phyloP scores from a whole-genome alignment of 139 green algal species.

The Mychonastes homosphaera region DNA sequence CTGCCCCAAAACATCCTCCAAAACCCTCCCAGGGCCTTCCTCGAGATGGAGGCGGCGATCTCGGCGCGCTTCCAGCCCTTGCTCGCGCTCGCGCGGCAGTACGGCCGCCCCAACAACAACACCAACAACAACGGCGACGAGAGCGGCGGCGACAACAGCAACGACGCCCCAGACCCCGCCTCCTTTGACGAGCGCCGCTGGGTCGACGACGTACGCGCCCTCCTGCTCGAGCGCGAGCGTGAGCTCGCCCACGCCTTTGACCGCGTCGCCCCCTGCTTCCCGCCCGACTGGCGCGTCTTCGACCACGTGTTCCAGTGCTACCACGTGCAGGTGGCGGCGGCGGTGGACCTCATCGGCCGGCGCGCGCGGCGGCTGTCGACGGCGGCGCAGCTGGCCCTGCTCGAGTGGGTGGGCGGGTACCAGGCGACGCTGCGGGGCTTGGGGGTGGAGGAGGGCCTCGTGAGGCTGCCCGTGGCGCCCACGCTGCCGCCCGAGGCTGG shows the following conservation, averaged over 20 bases:
- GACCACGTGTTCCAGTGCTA: slow-evolving; percentile 49
- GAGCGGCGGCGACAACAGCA: no score
- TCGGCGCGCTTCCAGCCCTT: slow-evolving; percentile 14
- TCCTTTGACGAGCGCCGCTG: slow-evolving; percentile 27
- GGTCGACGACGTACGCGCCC: slow-evolving; percentile 20
- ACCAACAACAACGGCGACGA: no score
- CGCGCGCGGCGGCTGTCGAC: slow-evolving; percentile 55
- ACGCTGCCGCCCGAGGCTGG: slow-evolving; percentile 13
- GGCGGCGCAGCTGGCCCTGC: slow-evolving; percentile 46
- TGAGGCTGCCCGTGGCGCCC: slow-evolving; percentile 6
- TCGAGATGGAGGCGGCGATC: slow-evolving; percentile 16
- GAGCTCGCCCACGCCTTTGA: slow-evolving; percentile 56
- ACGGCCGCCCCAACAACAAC: slow-evolving; percentile 23
- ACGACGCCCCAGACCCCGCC: no score
- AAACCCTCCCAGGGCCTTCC: no score
- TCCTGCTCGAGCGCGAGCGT: slow-evolving; percentile 20
- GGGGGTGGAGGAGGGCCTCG: slow-evolving; percentile 54
- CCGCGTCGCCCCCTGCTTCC: slow-evolving; percentile 69
- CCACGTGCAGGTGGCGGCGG: slow-evolving; percentile 41
- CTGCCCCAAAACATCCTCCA: not conserved
- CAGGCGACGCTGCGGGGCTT: slow-evolving; percentile 56
- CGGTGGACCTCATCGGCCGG: slow-evolving; percentile 63
- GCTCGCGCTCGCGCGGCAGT: slow-evolving; percentile 12
- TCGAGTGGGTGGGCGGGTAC: slow-evolving; percentile 68
- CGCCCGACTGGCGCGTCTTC: slow-evolving; percentile 69